phyloP scores from a whole-genome alignment of 1,139 yeast genomes.

The Sugiyamaella japonica region DNA sequence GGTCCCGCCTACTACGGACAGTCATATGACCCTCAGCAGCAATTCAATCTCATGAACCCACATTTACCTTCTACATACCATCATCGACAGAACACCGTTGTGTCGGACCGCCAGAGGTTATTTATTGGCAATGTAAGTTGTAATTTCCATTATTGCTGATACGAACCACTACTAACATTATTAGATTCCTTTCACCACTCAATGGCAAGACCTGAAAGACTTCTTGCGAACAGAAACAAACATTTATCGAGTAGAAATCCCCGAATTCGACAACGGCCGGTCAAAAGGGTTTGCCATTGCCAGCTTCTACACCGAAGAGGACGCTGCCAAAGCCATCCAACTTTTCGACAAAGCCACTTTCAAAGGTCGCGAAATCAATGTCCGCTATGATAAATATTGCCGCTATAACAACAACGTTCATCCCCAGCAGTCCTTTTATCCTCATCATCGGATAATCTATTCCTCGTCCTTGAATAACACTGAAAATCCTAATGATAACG shows the following conservation, averaged over 20 bases:
- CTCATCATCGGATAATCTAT: slow-evolving; percentile 6
- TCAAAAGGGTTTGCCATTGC: slow-evolving; percentile 69
- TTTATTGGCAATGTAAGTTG: slow-evolving; percentile 29
- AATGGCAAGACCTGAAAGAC: slow-evolving; percentile 57
- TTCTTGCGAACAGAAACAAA: slow-evolving; percentile 48
- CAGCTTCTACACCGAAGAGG: slow-evolving; percentile 50
- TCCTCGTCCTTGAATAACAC: slow-evolving; percentile 8
- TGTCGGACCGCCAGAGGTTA: slow-evolving; percentile 26
- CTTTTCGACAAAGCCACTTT: slow-evolving; percentile 53
- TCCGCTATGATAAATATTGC: slow-evolving; percentile 50
- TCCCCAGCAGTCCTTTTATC: slow-evolving; percentile 5
- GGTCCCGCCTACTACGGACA: slow-evolving; percentile 12
- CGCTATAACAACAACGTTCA: slow-evolving; percentile 26
- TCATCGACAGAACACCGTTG: slow-evolving; percentile 7
- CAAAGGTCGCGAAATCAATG: slow-evolving; percentile 61
- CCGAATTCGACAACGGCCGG: slow-evolving; percentile 43
- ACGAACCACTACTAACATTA: not conserved
- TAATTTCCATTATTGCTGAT: too few species aligned
- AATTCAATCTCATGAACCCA: slow-evolving; percentile 1
- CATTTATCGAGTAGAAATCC: slow-evolving; percentile 57
- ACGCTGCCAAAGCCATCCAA: slow-evolving; percentile 54
- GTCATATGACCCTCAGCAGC: slow-evolving; percentile 12
- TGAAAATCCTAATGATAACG: slow-evolving; percentile 7
- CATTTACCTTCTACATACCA: slow-evolving; percentile 1
- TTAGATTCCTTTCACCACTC: slow-evolving; percentile 56